phyloP scores from a whole-genome alignment of 257 asterid species.

The Linaria vulgaris region DNA sequence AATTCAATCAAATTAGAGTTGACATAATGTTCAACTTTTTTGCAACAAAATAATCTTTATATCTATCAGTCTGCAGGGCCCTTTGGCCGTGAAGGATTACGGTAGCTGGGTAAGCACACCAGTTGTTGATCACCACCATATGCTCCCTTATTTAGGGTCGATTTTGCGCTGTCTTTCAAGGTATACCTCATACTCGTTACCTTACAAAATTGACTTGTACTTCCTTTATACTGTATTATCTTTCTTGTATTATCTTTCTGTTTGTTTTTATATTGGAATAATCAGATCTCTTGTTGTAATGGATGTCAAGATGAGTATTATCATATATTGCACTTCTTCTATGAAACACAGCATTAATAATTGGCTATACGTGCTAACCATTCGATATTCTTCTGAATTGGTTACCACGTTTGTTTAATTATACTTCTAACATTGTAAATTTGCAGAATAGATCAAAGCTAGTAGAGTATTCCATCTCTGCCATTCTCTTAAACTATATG shows the following conservation, averaged over 20 bases:
- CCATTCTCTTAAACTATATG: too few relatives aligned
- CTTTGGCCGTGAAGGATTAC: conserved; percentile 36
- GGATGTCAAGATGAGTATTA: too few relatives aligned
- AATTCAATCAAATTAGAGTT: background rate
- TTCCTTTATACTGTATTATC: background rate
- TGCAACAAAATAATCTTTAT: conserved; percentile 17
- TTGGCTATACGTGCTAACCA: background rate
- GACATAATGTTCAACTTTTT: background rate
- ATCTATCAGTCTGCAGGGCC: conserved; percentile 59
- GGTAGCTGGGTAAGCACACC: conserved; percentile 43
- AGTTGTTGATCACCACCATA: conserved; percentile 40
- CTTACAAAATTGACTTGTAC: background rate
- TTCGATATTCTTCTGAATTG: background rate
- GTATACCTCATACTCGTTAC: conserved; percentile 39
- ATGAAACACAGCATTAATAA: background rate
- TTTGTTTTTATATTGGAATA: background rate
- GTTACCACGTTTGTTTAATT: background rate
- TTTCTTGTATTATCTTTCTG: background rate
- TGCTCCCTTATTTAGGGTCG: conserved; percentile 64
- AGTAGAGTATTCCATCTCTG: too few relatives aligned
- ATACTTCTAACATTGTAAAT: too few relatives aligned
- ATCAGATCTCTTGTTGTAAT: too few relatives aligned
- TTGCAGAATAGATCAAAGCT: too few relatives aligned
- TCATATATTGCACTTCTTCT: background rate
- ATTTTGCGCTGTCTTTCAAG: conserved; percentile 51